phyloP scores from a whole-genome alignment of 352 stramenopile genomes.

The Globisporangium spinosum region DNA sequence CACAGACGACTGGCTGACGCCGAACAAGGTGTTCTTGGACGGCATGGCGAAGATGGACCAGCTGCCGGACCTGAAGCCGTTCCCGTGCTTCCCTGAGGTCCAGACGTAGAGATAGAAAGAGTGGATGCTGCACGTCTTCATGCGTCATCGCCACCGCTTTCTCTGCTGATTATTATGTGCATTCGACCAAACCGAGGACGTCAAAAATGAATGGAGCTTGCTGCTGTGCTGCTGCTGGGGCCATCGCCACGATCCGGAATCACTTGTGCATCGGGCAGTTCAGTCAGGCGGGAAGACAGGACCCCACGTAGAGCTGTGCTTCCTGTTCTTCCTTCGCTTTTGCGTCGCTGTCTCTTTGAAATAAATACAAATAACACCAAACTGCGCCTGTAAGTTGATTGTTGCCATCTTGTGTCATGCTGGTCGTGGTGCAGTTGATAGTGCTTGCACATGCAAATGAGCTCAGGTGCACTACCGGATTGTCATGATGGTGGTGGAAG shows the following conservation, averaged over 20 bases:
- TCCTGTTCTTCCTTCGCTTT: not conserved
- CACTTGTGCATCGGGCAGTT: not conserved
- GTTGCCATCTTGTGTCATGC: too few relatives aligned
- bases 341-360: not conserved
- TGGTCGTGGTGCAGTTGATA: too few relatives aligned
- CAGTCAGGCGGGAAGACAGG: not conserved
- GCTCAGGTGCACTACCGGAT: too few relatives aligned
- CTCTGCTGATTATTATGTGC: constrained; percentile 8
- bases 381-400: not conserved
- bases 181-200: not conserved
- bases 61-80: constrained; percentile 55
- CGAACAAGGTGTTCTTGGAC: constrained; percentile 57
- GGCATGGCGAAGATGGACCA: constrained; percentile 50
- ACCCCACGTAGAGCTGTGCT: not conserved
- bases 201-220: not conserved
- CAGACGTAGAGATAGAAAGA: not conserved
- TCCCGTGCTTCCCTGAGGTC: constrained; percentile 48
- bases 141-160: not conserved
- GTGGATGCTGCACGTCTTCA: not conserved
- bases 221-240: not conserved
- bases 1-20: constrained; percentile 64
- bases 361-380: not conserved
- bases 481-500: too few relatives aligned
- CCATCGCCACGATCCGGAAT: not conserved
- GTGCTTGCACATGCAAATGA: too few relatives aligned